Evolutionary conservation across 495 filamentous ascomycete species (phyloP), one percentile per base, ranked within the genome.

Genomic region (Penicillium paradoxum): DNA sequence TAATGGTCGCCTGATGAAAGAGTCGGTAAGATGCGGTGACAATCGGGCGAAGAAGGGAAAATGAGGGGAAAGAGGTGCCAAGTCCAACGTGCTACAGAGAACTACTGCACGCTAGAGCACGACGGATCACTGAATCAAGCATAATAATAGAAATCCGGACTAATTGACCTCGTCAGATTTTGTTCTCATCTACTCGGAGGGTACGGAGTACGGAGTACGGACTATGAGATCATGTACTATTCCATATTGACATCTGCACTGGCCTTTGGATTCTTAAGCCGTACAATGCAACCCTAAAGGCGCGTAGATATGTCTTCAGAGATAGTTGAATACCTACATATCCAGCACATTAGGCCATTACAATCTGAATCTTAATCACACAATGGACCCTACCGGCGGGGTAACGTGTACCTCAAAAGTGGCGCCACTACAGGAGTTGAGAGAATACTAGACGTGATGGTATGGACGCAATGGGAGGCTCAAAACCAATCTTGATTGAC

Each of bases 91-190:
- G 25, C 13, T 30, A 18, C 22, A 39, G 24, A 25, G 2, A 22
- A 43, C 33, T 51, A 51, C 25, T 43, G 49, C 49, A 51, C 38
- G 6, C 39, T 43, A 51, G 24, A 41, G 25, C 19, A 22, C 10
- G 19, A 42, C 37, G n/a, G 19, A 15, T 25, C 13, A 15, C 36
- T 45, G 32, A 45, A 13, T n/a, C 17, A 30, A 10, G 17, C 32
- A 22, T 33, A 51, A 51, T 51, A 14, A 51, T 51, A 51, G 49
- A 51, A 51, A 51, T 32, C 1, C 11, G 8, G 14, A 24, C 18
- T 51, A 51, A 51, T 51, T 51, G 49, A 42, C 38, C 19, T 24
- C 27, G 17, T 21, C 38, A 51, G 37, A 51, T 22, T 34, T 21
- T n/a, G 6, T 8, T 45, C 17, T 37, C 4, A 37, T 24, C 38